Evolutionary conservation across 2,329 filamentous ascomycete genomes (phyloP).

Genomic region (Colletotrichum sp.): DNA sequence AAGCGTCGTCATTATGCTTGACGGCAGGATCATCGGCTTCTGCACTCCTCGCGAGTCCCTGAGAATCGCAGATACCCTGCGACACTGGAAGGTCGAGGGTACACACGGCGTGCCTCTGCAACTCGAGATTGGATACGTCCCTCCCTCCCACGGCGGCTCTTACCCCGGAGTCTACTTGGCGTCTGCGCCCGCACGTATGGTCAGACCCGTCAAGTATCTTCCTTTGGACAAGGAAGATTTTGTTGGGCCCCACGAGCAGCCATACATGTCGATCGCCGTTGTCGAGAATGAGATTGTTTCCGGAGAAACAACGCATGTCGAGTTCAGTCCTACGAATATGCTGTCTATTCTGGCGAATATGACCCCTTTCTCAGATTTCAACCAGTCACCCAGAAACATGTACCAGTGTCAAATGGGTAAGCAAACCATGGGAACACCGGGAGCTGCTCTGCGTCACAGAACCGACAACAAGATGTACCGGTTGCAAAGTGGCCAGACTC

Average conservation of each 20-base stretch:
- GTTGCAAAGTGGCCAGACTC: conserved; percentile 94
- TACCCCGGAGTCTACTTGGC: conserved; percentile 97
- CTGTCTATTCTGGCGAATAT: conserved; percentile 97
- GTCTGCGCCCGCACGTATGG: conserved; percentile 84
- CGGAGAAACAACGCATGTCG: conserved; percentile 91
- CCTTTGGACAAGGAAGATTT: conserved; percentile 85
- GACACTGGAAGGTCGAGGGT: conserved; percentile 95
- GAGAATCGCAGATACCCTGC: conserved; percentile 82
- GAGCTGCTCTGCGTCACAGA: conserved; percentile 80
- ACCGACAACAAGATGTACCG: conserved; percentile 98
- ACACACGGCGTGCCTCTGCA: conserved; percentile 79
- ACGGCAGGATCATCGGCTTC: conserved; percentile 89
- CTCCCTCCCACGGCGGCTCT: conserved; percentile 86
- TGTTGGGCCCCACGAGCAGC: conserved; percentile 93
- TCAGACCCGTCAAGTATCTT: conserved; percentile 90
- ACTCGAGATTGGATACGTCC: conserved; percentile 91
- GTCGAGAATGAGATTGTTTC: conserved; percentile 86
- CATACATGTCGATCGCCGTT: conserved; percentile 97
- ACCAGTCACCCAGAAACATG: conserved; percentile 99
- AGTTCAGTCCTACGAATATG: conserved; percentile 94
- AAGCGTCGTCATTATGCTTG: conserved; percentile 87
- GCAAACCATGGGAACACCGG: conserved; percentile 97
- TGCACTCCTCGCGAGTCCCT: conserved; percentile 85
- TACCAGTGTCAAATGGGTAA: conserved; percentile 99
- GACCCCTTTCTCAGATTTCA: conserved; percentile 98